These are phyloP conservation scores for Chondrus crispus DNA, from an alignment of 23 red algal species.

Conservation along the genomic window DNA sequence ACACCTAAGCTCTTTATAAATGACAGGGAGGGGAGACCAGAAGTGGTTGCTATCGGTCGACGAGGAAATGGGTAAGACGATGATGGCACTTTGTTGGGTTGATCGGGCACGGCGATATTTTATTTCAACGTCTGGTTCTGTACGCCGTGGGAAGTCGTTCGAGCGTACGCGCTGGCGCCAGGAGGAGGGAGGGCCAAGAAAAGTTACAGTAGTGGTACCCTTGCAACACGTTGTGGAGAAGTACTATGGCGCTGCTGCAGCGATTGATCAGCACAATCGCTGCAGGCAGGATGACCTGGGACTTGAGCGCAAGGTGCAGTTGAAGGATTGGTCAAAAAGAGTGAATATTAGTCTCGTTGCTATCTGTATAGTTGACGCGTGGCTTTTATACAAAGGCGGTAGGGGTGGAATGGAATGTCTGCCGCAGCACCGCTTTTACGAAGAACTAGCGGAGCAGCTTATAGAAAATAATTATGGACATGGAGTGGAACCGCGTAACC, in stretches of 20 bases:
- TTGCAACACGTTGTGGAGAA: background rate
- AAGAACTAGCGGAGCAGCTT: background rate
- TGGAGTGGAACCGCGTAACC: too few relatives aligned
- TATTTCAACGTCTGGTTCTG: background rate
- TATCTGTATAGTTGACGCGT: conserved; percentile 33
- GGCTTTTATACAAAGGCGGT: background rate
- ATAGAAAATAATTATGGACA: too few relatives aligned
- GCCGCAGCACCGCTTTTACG: background rate
- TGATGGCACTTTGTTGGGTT: conserved; percentile 25
- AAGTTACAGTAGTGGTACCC: background rate
- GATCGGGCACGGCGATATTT: conserved; percentile 15
- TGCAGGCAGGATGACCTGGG: background rate
- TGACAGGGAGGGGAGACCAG: background rate
- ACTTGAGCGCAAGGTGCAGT: background rate
- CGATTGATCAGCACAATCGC: conserved; percentile 24
- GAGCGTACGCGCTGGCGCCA: background rate
- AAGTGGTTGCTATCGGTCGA: background rate
- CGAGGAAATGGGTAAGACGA: background rate
- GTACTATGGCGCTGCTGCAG: background rate
- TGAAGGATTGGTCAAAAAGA: conserved; percentile 16
- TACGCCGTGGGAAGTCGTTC: background rate
- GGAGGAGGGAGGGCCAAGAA: background rate
- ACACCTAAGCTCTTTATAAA: background rate
- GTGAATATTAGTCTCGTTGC: conserved; percentile 6
- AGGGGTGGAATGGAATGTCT: background rate